Conservation (phyloP, 306 rosid genomes). For the Gastrolobium villosum region DNA sequence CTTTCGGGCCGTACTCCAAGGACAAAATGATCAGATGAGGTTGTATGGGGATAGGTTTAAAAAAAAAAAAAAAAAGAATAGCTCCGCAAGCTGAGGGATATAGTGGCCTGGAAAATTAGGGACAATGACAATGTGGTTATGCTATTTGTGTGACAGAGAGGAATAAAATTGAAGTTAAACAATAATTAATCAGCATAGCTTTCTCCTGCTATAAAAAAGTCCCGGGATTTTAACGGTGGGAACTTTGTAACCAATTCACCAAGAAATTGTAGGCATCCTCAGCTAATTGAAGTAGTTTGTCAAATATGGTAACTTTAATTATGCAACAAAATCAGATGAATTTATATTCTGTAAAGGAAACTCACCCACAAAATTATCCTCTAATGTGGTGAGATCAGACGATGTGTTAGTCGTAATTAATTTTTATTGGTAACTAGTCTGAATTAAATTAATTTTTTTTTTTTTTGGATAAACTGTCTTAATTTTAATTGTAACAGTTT, state of each 20-base stretch:
- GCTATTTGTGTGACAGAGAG: slow-evolving; percentile 6
- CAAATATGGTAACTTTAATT: slow-evolving; percentile 20
- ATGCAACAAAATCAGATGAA: slow-evolving; percentile 1
- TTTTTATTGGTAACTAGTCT: no score
- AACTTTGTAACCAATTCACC: slow-evolving; percentile 68
- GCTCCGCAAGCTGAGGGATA: slow-evolving; percentile 69
- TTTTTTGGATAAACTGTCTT: no score
- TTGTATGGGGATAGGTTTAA: no score
- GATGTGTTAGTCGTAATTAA: slow-evolving; percentile 50
- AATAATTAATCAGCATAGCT: slow-evolving; percentile 65
- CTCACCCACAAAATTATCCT: slow-evolving; percentile 66
- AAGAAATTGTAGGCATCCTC: slow-evolving; percentile 71
- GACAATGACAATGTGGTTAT: slow-evolving; percentile 20
- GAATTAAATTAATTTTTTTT: no score
- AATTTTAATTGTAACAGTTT: no score
- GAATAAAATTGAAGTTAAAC: background rate
- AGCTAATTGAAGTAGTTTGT: slow-evolving; percentile 51
- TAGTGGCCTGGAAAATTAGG: slow-evolving; percentile 58
- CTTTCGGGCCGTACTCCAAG: no score
- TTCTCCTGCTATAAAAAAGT: slow-evolving; percentile 71
- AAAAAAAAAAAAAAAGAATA: no score
- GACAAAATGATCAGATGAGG: no score
- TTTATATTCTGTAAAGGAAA: slow-evolving; percentile 27
- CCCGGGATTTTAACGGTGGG: slow-evolving; percentile 60
- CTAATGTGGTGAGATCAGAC: slow-evolving; percentile 65